Percentiles rank a stretch among this genome's conserved stretches.
phyloP scores from a whole-genome alignment of 2,329 filamentous ascomycete genomes.

The Dothideomycetes sp. region DNA sequence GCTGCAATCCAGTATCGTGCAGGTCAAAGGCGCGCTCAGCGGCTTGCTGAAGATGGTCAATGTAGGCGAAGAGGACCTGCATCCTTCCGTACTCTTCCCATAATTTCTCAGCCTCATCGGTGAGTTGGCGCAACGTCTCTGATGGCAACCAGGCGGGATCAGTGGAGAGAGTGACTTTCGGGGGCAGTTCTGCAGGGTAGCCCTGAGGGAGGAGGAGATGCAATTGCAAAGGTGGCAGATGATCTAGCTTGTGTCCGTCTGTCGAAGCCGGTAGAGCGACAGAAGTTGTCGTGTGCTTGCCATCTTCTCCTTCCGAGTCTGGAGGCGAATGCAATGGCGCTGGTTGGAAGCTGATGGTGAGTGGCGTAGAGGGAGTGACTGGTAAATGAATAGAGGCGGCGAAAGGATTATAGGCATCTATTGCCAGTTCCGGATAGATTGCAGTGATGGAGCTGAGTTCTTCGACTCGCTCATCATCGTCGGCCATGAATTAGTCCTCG shows the following conservation, averaged over 20 bases:
- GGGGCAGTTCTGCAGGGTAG: slow-evolving; percentile 45
- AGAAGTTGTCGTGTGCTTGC: neutral
- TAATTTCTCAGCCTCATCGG: slow-evolving; percentile 35
- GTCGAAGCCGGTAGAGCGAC: neutral
- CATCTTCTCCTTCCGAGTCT: slow-evolving; percentile 21
- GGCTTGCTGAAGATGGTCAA: slow-evolving; percentile 48
- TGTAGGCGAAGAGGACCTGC: slow-evolving; percentile 47
- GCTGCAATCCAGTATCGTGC: slow-evolving; percentile 31
- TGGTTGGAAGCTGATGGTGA: slow-evolving; percentile 30
- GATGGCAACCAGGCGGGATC: slow-evolving; percentile 42
- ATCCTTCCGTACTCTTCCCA: slow-evolving; percentile 52
- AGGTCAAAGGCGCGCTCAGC: slow-evolving; percentile 45
- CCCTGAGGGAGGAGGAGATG: slow-evolving; percentile 41
- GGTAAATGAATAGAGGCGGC: slow-evolving; percentile 43
- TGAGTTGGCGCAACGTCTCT: slow-evolving; percentile 31
- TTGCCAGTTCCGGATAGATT: slow-evolving; percentile 50
- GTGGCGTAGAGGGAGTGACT: slow-evolving; percentile 42
- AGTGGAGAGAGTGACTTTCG: slow-evolving; percentile 37
- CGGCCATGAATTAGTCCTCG: neutral
- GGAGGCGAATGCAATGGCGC: slow-evolving; percentile 27
- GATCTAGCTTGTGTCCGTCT: slow-evolving; percentile 11
- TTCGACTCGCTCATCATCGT: slow-evolving; percentile 46
- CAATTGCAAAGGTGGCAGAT: slow-evolving; percentile 46
- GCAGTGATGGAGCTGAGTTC: slow-evolving; percentile 49
- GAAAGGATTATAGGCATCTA: slow-evolving; percentile 35